Base-by-base conservation (phyloP, 306 rosid species). In the Arachis stenosperma region DNA sequence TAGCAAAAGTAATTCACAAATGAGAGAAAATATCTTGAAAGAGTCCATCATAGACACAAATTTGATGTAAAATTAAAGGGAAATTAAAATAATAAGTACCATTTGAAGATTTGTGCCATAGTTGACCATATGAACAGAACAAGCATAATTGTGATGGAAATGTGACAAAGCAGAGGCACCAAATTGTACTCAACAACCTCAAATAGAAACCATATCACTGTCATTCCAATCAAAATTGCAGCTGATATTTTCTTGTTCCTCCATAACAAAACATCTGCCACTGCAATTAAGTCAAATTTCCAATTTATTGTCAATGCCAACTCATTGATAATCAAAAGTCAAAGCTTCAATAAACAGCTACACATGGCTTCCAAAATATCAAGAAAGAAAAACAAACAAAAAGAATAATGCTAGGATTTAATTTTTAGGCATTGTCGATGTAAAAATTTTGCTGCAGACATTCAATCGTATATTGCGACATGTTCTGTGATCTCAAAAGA, bases 261-360 rank as follows among this genome's bases (percentile, higher is more conserved):
- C 98, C 98, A 93, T 44, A 90, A 53, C 70, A 93, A 58, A 51
- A 90, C 81, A 64, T 90, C 92, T 41, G 96, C 97, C 15, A 86
- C 97, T 93, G 84, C 78, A 86, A 33, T 33, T 33, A 33, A 30
- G 62, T 61, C 17, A 62, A 40, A 15, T 43, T 79, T 29, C 22
- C 62, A 5, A 15, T 76, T 79, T 55, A 14, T 79, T 48, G 12
- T 75, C 42, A 71, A 11, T 9, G 53, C 66, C 54, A 70, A 37
- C 48, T 33, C 60, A 67, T 8, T 15, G 66, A 70, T 70, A 39
- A 10, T 61, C 48, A 43, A 41, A 79, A 22, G 41, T 50, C 47
- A 40, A 73, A 61, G 11, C 47, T 48, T n/a, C 53, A 39, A 7
- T 3, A n/a, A 63, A 54, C 27, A 22, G 47, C 22, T 36, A 42